Evolutionary conservation across 495 filamentous ascomycete genomes (phyloP), one percentile per base, ranked within the genome.

Genomic region (Tuber borchii): DNA sequence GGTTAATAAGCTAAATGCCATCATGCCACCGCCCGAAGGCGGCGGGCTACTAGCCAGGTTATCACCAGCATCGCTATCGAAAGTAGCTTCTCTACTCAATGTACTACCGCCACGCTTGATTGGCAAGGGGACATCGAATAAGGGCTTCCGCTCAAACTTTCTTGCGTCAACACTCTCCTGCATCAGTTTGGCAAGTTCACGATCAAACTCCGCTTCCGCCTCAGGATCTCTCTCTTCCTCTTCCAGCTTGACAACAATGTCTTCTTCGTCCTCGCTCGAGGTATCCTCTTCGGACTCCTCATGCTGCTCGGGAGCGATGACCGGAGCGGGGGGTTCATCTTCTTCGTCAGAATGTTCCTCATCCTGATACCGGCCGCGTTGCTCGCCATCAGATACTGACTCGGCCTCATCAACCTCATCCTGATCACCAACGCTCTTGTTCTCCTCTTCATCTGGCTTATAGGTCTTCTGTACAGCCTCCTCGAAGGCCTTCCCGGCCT

Each of bases 151-250:
- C 80, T 99, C 95, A 78, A 96, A 95, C 79, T 95, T 95, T 73
- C 96, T 88, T 12, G 93, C 93, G 51, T 98, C 96, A 83, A 96
- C 85, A 86, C 94, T 97, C 82, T 99, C 95, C 77, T 94, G 88
- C 96, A 98, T 97, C 90, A 99, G 92, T 84, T 97, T 98, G 26
- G 96, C 94, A 84, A 96, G 93, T 85, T 98, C 95, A 80, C 95
- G 93, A 80, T 98, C 96, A 81, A 99, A 99, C 51, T 99, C 96
- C 9, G 95, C 95, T 77, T 98, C 95, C 68, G 90, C 92, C 85
- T 97, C 93, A 0, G 95, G 96, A 76, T 99, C 94, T 65, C 94
- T 88, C 82, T 96, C 90, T 83, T 97, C 93, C 81, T 97, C 91
- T 81, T 93, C 90, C 65, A 93, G 89, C 19, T 93, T 95, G 61